These are phyloP conservation scores for Dichotomocladium elegans DNA, from an alignment of 371 early-diverging fungal species.

Conservation along the genomic window DNA sequence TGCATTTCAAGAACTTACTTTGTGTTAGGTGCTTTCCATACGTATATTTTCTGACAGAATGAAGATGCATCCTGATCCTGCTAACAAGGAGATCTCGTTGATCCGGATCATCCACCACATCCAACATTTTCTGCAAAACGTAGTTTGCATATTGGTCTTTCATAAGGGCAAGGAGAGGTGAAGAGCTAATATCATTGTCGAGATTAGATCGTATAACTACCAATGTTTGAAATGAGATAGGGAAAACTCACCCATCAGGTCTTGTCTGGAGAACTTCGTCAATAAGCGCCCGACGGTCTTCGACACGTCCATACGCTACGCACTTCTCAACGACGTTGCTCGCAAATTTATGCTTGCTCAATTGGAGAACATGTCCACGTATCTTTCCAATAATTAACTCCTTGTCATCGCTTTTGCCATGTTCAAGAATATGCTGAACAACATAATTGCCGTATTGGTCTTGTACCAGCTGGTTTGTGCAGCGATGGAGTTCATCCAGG, in stretches of 20 bases:
- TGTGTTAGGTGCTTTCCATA: slow-evolving; percentile 95
- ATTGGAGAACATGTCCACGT: slow-evolving; percentile 82
- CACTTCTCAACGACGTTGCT: slow-evolving; percentile 98
- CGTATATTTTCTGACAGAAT: slow-evolving; percentile 89
- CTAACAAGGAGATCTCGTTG: slow-evolving; percentile 81
- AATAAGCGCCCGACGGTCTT: slow-evolving; percentile 75
- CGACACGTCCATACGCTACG: slow-evolving; percentile 71
- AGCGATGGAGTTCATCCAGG: slow-evolving; percentile 89
- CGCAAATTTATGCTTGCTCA: slow-evolving; percentile 99
- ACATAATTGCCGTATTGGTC: slow-evolving; percentile 99
- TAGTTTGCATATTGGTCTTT: slow-evolving; percentile 99
- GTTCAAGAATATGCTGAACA: slow-evolving; percentile 98
- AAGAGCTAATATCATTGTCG: slow-evolving; percentile 41
- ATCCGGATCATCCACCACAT: slow-evolving; percentile 82
- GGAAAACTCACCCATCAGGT: slow-evolving; percentile 59
- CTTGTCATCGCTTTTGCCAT: slow-evolving; percentile 85
- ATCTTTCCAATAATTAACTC: slow-evolving; percentile 85
- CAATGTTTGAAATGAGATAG: not conserved
- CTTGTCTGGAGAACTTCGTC: slow-evolving; percentile 78
- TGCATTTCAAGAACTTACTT: slow-evolving; percentile 36
- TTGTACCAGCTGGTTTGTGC: slow-evolving; percentile 88
- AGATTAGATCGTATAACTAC: no score
- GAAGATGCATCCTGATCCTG: slow-evolving; percentile 88
- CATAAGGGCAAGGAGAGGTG: slow-evolving; percentile 91
- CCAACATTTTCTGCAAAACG: slow-evolving; percentile 99